Base-by-base conservation (phyloP, 345 rosid genomes). In the Firmiana major region DNA sequence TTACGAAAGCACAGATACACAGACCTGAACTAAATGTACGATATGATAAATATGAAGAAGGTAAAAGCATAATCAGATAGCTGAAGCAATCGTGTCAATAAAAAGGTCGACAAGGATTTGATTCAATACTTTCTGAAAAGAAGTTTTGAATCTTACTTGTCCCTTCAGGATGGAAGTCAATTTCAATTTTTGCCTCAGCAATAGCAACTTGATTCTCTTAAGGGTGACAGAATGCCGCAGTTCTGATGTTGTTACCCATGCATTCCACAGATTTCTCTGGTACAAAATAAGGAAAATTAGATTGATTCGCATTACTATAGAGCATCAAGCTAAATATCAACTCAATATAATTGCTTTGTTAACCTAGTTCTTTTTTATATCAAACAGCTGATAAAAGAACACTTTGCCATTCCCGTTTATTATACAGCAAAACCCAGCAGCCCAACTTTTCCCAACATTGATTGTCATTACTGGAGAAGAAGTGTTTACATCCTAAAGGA, bases 231-330 rank as follows among this genome's bases (percentile, higher is more conserved):
- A 84, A 80, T 91, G 93, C 75, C 90, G 86, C 73, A 94, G 83
- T 77, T 90, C 94, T 45, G 91, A 91, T 71, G 88, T 87, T 71
- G 88, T 86, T 80, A 91, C 83, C 97, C 96, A 90, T 63, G 92
- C 92, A 83, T 88, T 89, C 93, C 95, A 93, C 59, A 93, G 66
- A 82, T 71, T 79, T 86, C 84, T 93, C 98, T 94, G 93, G 79
- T 73, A 79, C 45, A 84, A 68, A 76, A 57, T 48, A 48, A 43
- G 8, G 6, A 40, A 40, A 40, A 40, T 31, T 31, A 1, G 0
- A 31, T 31, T 31, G 34, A 57, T 17, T 7, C 16, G 26, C 7
- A 17, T 34, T 54, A 53, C 17, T n/a, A 22, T n/a, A 11, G 53
- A 43, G 5, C n/a, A 67, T 22, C 31, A 24, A 22, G 17, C 22